A percentile compares a stretch with the other conserved stretches of the same genome.
Conservation (phyloP, 192 early-diverging fungal species). For the Coemansia erecta region DNA sequence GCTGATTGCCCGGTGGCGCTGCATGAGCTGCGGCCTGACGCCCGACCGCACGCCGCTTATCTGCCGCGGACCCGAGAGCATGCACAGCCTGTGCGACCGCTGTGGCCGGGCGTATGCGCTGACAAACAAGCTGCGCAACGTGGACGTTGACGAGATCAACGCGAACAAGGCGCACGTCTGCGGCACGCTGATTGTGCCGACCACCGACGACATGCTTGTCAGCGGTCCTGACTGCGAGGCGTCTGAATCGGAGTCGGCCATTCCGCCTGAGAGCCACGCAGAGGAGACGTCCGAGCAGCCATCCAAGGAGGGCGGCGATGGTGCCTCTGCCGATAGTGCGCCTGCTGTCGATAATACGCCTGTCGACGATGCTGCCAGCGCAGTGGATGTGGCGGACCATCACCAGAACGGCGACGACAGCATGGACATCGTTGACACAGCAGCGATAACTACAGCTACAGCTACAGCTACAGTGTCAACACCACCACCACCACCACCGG, state of each 20-base stretch:
- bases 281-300: too few species aligned
- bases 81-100: conserved; percentile 48
- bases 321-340: not conserved
- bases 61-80: conserved; percentile 44
- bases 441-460: not conserved
- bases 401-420: not conserved
- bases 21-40: conserved; percentile 44
- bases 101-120: conserved; percentile 29
- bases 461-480: not conserved
- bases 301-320: not conserved
- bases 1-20: conserved; percentile 39
- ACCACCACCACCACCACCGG: not conserved
- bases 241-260: not conserved
- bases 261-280: not conserved
- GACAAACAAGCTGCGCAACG: conserved; percentile 17
- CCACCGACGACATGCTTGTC: conserved; percentile 2
- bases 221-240: not conserved
- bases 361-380: not conserved
- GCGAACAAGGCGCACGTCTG: conserved; percentile 27
- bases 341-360: not conserved
- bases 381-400: not conserved
- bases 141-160: conserved; percentile 20
- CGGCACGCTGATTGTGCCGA: conserved; percentile 10
- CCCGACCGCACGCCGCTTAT: conserved; percentile 47
- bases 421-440: not conserved